Conservation (phyloP, 306 rosid species). For the Vigna radiata region DNA sequence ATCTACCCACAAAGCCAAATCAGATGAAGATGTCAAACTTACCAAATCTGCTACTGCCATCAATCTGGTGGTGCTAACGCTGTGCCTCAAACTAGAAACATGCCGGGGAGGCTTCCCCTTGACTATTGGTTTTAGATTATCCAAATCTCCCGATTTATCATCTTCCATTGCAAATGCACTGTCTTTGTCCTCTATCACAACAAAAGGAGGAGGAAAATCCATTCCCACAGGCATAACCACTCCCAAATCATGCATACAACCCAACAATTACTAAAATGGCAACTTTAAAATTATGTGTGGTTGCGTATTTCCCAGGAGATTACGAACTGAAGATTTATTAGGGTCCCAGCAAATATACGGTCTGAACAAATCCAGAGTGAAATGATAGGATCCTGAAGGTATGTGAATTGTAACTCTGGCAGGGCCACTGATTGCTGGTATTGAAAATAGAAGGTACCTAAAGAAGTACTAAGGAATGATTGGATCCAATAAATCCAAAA, state of each 20-base stretch:
- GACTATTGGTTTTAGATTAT: slow-evolving; percentile 49
- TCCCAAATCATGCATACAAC: slow-evolving; percentile 49
- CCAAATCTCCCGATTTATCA: slow-evolving; percentile 47
- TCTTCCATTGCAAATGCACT: slow-evolving; percentile 57
- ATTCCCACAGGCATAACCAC: slow-evolving; percentile 61
- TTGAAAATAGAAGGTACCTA: background rate
- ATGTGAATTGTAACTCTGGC: slow-evolving; percentile 1
- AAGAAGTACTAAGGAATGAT: slow-evolving; percentile 17
- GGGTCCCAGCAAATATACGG: background rate
- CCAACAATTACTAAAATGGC: background rate
- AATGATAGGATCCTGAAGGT: slow-evolving; percentile 5
- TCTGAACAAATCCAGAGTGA: background rate
- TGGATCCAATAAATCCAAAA: slow-evolving; percentile 18
- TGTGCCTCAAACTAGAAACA: slow-evolving; percentile 57
- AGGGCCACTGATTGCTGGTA: background rate
- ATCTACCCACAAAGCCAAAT: background rate
- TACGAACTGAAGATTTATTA: background rate
- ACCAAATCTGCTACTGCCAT: slow-evolving; percentile 60
- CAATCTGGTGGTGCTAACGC: slow-evolving; percentile 62
- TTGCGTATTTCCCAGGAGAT: background rate
- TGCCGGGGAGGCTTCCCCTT: slow-evolving; percentile 75
- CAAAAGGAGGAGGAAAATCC: slow-evolving; percentile 60
- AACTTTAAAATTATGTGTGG: background rate
- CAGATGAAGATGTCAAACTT: slow-evolving; percentile 29
- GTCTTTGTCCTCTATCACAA: slow-evolving; percentile 61